Conservation (phyloP, 305 asterid species). For the Fraxinus sp. region DNA sequence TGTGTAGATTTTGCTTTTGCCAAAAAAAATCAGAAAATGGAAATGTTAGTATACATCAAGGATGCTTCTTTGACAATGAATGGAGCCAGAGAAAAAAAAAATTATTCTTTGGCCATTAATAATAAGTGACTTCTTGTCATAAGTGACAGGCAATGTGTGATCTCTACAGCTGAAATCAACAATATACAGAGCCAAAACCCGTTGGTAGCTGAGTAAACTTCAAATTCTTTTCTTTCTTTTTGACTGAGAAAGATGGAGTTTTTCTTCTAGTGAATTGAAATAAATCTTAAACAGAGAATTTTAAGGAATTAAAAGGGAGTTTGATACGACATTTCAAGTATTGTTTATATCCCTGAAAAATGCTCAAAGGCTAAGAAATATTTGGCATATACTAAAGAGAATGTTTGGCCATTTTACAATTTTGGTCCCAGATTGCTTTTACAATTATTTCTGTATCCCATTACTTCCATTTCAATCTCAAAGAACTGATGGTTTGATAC, state of each 20-base stretch:
- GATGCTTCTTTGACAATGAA: slow-evolving; percentile 87
- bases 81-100: slow-evolving; percentile 74
- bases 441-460: neutral
- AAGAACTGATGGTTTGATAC: neutral
- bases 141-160: slow-evolving; percentile 56
- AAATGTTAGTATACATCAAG: slow-evolving; percentile 60
- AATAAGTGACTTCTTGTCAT: slow-evolving; percentile 61
- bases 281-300: slow-evolving; percentile 21
- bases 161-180: slow-evolving; percentile 28
- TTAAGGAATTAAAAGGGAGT: slow-evolving; percentile 11
- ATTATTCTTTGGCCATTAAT: slow-evolving; percentile 69
- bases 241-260: neutral
- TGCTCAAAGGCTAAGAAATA: slow-evolving; percentile 5
- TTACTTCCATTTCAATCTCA: neutral
- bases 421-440: neutral
- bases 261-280: slow-evolving; percentile 6
- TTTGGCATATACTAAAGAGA: neutral
- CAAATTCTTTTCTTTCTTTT: slow-evolving; percentile 31
- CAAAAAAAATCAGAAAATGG: neutral
- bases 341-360: slow-evolving; percentile 31
- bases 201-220: slow-evolving; percentile 43
- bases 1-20: neutral
- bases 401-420: slow-evolving; percentile 13
- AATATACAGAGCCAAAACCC: slow-evolving; percentile 35
- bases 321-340: neutral